These are phyloP conservation scores for Picochlorum sp. DNA, from an alignment of 139 green algal species.

Conservation along the genomic window DNA sequence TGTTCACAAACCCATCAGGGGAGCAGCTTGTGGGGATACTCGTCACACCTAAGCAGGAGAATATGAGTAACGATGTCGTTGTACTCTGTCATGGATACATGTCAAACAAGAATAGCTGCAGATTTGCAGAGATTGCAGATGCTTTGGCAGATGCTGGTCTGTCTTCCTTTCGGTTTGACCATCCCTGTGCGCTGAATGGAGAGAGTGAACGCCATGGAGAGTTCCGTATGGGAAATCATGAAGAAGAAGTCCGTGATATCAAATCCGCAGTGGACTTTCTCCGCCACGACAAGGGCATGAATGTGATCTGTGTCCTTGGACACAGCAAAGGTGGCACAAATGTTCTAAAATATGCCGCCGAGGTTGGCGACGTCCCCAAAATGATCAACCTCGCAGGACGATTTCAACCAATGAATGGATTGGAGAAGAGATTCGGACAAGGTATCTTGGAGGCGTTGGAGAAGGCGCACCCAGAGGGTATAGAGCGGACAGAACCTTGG, in stretches of 20 bases:
- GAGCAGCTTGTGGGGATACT: conserved; percentile 18
- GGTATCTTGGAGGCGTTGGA: conserved; percentile 27
- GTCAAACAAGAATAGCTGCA: conserved; percentile 22
- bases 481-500: conserved; percentile 12
- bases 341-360: conserved; percentile 15
- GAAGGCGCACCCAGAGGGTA: conserved; percentile 3
- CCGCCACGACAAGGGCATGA: conserved; percentile 8
- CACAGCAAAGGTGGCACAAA: conserved; percentile 27
- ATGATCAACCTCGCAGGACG: conserved; percentile 26
- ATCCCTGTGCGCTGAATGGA: conserved; percentile 10
- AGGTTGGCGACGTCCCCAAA: conserved; percentile 11
- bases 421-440: conserved; percentile 24
- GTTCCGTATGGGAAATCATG: conserved; percentile 36
- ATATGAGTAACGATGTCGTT: conserved; percentile 13
- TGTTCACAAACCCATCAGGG: conserved; percentile 19
- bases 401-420: conserved; percentile 13
- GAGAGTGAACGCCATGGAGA: conserved; percentile 17
- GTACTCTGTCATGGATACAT: conserved; percentile 32
- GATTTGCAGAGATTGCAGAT: conserved; percentile 22
- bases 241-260: conserved; percentile 23
- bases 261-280: conserved; percentile 13
- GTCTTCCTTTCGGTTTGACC: conserved; percentile 27
- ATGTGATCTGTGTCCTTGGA: conserved; percentile 23
- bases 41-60: not conserved
- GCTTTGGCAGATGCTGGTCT: conserved; percentile 17